Evolutionary conservation across 345 rosid species (phyloP).

Genomic region (rapeseed (Brassica napus)): DNA sequence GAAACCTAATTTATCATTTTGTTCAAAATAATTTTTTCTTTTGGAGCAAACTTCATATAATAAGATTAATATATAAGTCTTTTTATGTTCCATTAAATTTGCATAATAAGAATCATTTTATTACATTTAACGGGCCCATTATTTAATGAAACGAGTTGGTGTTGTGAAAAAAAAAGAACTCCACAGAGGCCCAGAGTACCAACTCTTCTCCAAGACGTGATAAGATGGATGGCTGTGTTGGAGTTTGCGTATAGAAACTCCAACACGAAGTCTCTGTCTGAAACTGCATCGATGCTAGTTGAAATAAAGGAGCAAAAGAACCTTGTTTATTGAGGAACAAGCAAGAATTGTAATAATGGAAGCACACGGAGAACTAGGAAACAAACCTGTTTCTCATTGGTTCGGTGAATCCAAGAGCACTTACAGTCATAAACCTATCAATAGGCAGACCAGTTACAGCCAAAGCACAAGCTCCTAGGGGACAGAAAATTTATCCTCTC

Average conservation of each 20-base stretch:
- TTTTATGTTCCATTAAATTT: no score
- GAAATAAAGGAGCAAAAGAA: background rate
- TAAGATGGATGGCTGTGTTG: slow-evolving; percentile 78
- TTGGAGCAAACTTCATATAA: no score
- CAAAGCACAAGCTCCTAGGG: slow-evolving; percentile 95
- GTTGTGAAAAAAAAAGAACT: no score
- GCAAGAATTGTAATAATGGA: background rate
- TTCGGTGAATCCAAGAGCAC: slow-evolving; percentile 71
- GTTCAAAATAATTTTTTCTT: no score
- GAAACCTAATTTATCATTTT: no score
- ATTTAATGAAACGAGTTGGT: no score
- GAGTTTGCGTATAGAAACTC: slow-evolving; percentile 81
- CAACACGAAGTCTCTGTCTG: slow-evolving; percentile 86
- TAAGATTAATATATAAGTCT: no score
- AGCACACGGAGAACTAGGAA: background rate
- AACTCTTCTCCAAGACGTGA: slow-evolving; percentile 86
- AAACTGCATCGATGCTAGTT: slow-evolving; percentile 88
- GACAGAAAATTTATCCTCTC: slow-evolving; percentile 76
- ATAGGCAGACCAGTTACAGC: slow-evolving; percentile 97
- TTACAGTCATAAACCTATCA: slow-evolving; percentile 82
- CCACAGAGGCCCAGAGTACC: no score
- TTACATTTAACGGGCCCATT: no score
- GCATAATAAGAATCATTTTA: no score
- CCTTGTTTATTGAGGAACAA: background rate
- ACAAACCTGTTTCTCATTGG: slow-evolving; percentile 93